These are phyloP conservation scores for Triticum aestivum DNA, from an alignment of 176 grass and related monocot species.

Conservation along the genomic window IWGSC_CS_RefSeq_v2.1 NC_057812.1:406570666-406571165, in stretches of 20 bases:
- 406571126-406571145: constrained; percentile 59
- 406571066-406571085: constrained; percentile 80
- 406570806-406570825: constrained; percentile 91
- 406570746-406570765: background rate
- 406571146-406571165: constrained; percentile 74
- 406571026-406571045: constrained; percentile 95
- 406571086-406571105: constrained; percentile 60
- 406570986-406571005: constrained; percentile 90
- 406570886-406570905: background rate
- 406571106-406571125: constrained; percentile 64
- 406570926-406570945: background rate
- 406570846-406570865: constrained; percentile 88
- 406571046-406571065: constrained; percentile 92
- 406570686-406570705: constrained; percentile 78
- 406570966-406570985: constrained; percentile 49
- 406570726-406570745: background rate
- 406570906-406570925: background rate
- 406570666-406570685: constrained; percentile 79
- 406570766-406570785: constrained; percentile 40
- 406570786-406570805: constrained; percentile 99
- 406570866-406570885: constrained; percentile 81
- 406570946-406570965: background rate
- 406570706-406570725: constrained; percentile 17
- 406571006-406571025: constrained; percentile 90
- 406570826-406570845: constrained; percentile 88